phyloP scores from a whole-genome alignment of 2,329 filamentous ascomycete genomes.

The Pyrenophora seminiperda region DNA sequence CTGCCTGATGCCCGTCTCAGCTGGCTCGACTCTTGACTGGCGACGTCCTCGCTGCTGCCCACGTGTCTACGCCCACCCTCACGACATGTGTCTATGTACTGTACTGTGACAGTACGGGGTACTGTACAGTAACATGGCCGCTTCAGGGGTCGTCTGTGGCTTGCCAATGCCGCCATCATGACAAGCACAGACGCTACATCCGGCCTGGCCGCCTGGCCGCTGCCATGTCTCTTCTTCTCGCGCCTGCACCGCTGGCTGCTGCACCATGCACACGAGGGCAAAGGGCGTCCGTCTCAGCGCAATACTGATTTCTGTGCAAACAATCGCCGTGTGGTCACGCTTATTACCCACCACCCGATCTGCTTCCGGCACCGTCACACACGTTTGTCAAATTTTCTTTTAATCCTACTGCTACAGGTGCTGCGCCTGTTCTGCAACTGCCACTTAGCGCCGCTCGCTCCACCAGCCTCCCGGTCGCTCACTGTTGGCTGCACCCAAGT shows the following conservation, averaged over 20 bases:
- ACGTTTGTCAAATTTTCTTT: conserved; percentile 5
- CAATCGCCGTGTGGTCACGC: background rate
- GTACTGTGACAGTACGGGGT: no score
- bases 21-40: background rate
- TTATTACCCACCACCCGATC: background rate
- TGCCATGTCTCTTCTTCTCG: conserved; percentile 10
- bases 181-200: conserved; percentile 11
- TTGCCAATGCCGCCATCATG: conserved; percentile 12
- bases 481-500: conserved; percentile 8
- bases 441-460: conserved; percentile 12
- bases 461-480: conserved; percentile 15
- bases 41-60: no score
- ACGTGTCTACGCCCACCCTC: no score
- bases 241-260: conserved; percentile 7
- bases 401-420: background rate
- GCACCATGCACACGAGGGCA: conserved; percentile 7
- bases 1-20: conserved; percentile 8
- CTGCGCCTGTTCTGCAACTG: conserved; percentile 6
- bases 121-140: no score
- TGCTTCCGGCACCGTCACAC: conserved; percentile 1
- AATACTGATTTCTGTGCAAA: background rate
- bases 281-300: conserved; percentile 4
- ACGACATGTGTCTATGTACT: no score
- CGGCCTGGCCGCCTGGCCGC: conserved; percentile 8
- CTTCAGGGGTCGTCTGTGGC: conserved; percentile 18